phyloP scores from a whole-genome alignment of 331 rosid species.

The Rosa hybrid region DNA sequence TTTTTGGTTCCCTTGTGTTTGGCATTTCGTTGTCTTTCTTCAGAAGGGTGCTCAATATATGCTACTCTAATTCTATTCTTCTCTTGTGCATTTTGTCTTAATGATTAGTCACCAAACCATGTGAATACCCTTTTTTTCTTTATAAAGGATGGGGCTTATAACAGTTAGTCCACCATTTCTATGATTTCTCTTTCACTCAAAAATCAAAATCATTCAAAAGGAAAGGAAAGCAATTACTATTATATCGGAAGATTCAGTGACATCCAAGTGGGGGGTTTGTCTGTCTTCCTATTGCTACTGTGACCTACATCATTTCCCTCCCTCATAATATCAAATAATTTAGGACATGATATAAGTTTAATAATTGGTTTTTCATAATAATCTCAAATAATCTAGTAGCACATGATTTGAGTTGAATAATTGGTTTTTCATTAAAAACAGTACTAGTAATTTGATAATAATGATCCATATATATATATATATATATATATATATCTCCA shows the following conservation, averaged over 20 bases:
- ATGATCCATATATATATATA: not conserved
- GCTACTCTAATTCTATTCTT: not conserved
- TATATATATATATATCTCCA: not conserved
- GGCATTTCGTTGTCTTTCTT: slow-evolving; percentile 38
- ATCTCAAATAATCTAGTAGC: not conserved
- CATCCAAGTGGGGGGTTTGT: slow-evolving; percentile 32
- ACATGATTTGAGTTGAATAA: not conserved
- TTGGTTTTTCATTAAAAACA: not conserved
- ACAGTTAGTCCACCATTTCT: slow-evolving; percentile 17
- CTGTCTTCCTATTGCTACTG: slow-evolving; percentile 14
- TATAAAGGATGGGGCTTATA: not conserved
- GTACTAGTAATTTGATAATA: slow-evolving; percentile 30
- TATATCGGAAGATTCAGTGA: slow-evolving; percentile 8
- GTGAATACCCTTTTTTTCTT: not conserved
- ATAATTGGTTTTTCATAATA: not conserved
- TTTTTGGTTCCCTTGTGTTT: slow-evolving; percentile 29
- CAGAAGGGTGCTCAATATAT: slow-evolving; percentile 9
- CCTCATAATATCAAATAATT: not conserved
- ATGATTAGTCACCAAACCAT: slow-evolving; percentile 44
- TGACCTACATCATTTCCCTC: slow-evolving; percentile 18
- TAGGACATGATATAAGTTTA: not conserved
- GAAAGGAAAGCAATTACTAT: slow-evolving; percentile 17
- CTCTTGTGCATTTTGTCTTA: slow-evolving; percentile 32
- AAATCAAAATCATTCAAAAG: slow-evolving; percentile 17
- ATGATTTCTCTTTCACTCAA: slow-evolving; percentile 27